Evolutionary conservation across 2,329 filamentous ascomycete species (phyloP).

Genomic region (Trichoderma koningii): DNA sequence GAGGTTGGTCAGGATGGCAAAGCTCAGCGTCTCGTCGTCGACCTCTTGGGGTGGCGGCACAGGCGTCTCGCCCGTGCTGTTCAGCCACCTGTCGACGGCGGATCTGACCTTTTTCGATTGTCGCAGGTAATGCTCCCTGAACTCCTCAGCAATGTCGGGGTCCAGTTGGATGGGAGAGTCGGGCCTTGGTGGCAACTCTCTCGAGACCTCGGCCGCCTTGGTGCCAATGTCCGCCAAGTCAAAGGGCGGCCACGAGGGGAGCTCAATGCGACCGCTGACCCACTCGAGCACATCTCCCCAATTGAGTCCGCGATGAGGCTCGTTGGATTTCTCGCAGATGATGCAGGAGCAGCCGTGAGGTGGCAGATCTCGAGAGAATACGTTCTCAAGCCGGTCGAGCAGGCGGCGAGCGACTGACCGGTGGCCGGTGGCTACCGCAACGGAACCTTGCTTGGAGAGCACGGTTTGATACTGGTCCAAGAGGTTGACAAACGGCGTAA

Average conservation of each 20-base stretch:
- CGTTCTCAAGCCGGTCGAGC: slow-evolving; percentile 86
- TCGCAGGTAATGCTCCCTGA: slow-evolving; percentile 85
- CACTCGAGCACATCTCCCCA: slow-evolving; percentile 96
- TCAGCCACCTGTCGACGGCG: slow-evolving; percentile 90
- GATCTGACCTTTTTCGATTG: slow-evolving; percentile 90
- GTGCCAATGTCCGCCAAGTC: slow-evolving; percentile 64
- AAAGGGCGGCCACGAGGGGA: slow-evolving; percentile 89
- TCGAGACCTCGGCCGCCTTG: slow-evolving; percentile 62
- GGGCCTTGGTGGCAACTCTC: slow-evolving; percentile 60
- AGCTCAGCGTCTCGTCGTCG: slow-evolving; percentile 89
- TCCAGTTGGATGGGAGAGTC: slow-evolving; percentile 74
- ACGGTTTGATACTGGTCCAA: slow-evolving; percentile 86
- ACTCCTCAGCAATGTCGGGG: slow-evolving; percentile 91
- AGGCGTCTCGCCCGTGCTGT: slow-evolving; percentile 72
- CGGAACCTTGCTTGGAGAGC: slow-evolving; percentile 77
- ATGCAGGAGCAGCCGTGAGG: slow-evolving; percentile 82
- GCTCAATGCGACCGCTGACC: slow-evolving; percentile 82
- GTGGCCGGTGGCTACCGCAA: slow-evolving; percentile 94
- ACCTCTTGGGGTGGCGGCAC: slow-evolving; percentile 81
- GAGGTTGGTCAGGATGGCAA: slow-evolving; percentile 89
- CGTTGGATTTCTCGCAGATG: slow-evolving; percentile 69
- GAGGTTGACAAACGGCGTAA: slow-evolving; percentile 78
- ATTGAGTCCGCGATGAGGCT: slow-evolving; percentile 72
- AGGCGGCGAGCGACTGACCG: slow-evolving; percentile 88
- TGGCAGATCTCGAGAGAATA: slow-evolving; percentile 91